Conservation (phyloP, 441 rosid genomes). For the Eruca vesicaria region DNA sequence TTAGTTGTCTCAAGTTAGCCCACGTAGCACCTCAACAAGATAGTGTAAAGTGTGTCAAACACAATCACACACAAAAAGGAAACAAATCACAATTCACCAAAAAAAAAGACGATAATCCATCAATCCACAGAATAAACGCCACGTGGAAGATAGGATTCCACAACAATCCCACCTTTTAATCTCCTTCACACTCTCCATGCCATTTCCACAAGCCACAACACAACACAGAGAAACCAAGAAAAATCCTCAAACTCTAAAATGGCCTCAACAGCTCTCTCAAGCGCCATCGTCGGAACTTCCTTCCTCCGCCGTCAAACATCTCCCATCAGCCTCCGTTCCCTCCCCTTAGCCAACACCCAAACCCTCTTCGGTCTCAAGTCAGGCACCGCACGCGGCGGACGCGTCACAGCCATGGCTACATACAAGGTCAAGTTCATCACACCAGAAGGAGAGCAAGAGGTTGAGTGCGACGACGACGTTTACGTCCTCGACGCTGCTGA, state of each 20-base stretch:
- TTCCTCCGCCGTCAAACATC: conserved; percentile 50
- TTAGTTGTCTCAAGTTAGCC: background rate
- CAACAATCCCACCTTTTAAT: background rate
- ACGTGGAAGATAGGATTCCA: background rate
- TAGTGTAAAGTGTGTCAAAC: background rate
- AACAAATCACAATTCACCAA: background rate
- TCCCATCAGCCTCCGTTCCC: conserved; percentile 47
- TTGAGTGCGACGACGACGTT: conserved; percentile 51
- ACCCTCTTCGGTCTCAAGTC: conserved; percentile 63
- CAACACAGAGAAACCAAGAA: conserved; percentile 9
- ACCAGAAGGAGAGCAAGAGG: conserved; percentile 56
- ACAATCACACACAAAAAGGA: background rate
- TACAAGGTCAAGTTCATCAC: conserved; percentile 81
- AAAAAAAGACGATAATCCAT: background rate
- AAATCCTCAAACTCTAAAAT: conserved; percentile 15
- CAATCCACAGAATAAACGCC: background rate
- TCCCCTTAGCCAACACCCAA: conserved; percentile 43
- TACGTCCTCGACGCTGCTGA: conserved; percentile 77
- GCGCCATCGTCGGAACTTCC: conserved; percentile 60
- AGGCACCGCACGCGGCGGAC: conserved; percentile 49
- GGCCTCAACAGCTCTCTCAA: conserved; percentile 65
- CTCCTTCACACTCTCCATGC: conserved; percentile 25
- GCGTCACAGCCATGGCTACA: conserved; percentile 57
- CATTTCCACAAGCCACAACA: conserved; percentile 31
- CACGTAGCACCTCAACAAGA: background rate